These are phyloP conservation scores for Hyaloscypha variabilis DNA, from an alignment of 495 filamentous ascomycete genomes.

Conservation along the genomic window DNA sequence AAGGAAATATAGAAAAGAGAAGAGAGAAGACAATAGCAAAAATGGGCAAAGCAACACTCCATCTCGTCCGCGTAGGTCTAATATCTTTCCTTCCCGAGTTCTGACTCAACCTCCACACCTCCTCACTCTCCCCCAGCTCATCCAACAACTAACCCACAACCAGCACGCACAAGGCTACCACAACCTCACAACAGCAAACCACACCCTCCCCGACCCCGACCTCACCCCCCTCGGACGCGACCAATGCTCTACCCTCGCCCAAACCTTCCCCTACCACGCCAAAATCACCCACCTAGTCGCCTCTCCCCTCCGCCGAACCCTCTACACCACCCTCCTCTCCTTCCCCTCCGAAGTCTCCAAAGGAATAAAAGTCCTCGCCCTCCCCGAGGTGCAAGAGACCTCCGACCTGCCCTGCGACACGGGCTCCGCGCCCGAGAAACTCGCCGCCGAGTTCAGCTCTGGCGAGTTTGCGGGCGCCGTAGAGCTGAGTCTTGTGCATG, in stretches of 20 bases:
- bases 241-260: slow-evolving; percentile 69
- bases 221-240: slow-evolving; percentile 75
- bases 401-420: slow-evolving; percentile 78
- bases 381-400: slow-evolving; percentile 84
- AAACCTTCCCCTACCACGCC: slow-evolving; percentile 64
- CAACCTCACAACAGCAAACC: slow-evolving; percentile 75
- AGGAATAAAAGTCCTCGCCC: slow-evolving; percentile 59
- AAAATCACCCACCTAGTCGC: slow-evolving; percentile 73
- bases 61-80: slow-evolving; percentile 10
- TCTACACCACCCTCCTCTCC: slow-evolving; percentile 75
- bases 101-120: background rate
- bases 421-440: slow-evolving; percentile 55
- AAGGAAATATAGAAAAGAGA: background rate
- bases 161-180: slow-evolving; percentile 69
- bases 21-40: background rate
- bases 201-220: slow-evolving; percentile 72
- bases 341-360: slow-evolving; percentile 58
- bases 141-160: background rate
- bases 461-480: slow-evolving; percentile 47
- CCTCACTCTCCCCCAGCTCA: background rate
- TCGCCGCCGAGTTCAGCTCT: slow-evolving; percentile 58
- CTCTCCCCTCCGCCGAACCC: slow-evolving; percentile 81
- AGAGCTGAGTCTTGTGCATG: slow-evolving; percentile 60
- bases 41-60: slow-evolving; percentile 21
- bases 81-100: background rate